Base-by-base conservation (phyloP, 352 stramenopile species). In the Pythium volutum region DNA sequence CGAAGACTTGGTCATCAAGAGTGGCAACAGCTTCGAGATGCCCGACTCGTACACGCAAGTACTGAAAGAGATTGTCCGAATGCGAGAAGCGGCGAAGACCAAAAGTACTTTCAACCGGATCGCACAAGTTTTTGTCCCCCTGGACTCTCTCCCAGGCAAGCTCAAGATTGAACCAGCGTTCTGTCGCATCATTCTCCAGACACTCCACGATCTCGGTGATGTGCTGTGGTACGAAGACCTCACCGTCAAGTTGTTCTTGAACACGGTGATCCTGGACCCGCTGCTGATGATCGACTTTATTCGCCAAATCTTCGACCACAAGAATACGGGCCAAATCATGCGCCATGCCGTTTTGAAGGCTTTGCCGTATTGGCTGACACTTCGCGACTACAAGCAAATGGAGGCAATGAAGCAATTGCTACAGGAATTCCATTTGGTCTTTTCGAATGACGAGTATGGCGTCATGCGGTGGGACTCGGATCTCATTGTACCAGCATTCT, bases 141-240 rank as follows among this genome's bases (percentile, higher is more conserved):
- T 62, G 11, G 18, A 39, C 20, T 25, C 8, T 42, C 25, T 36
- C 1, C 42, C 41, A 2, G n/a, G 0, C 8, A 31, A n/a, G 27
- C 14, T 47, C 3, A 9, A 49, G 26, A 11, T 53, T 9, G 34
- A 42, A 11, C 2, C 18, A 11, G 25, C 4, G 3, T 4, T 46
- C 23, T 64, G 27, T 18, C 27, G 25, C 3, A 20, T 0, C 1
- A 64, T 69, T 34, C 9, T 69, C 2, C 22, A 50, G 16, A 39
- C 42, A 10, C 55, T 69, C 10, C 62, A 69, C 12, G 49, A 61
- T 49, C 48, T 69, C 2, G 62, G 62, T 2, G 61, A 68, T 23
- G 47, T 68, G 2, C 12, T 68, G 26, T 68, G 53, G 61, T 63
- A 57, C n/a, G 29, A 53, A 31, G 27, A 53, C 22, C 34, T 49